A percentile compares a stretch with the other conserved stretches of the same genome.
These are phyloP conservation scores for Leccinum subgranulosum DNA, from an alignment of 768 basidiomycete species.

Conservation along the genomic window DNA sequence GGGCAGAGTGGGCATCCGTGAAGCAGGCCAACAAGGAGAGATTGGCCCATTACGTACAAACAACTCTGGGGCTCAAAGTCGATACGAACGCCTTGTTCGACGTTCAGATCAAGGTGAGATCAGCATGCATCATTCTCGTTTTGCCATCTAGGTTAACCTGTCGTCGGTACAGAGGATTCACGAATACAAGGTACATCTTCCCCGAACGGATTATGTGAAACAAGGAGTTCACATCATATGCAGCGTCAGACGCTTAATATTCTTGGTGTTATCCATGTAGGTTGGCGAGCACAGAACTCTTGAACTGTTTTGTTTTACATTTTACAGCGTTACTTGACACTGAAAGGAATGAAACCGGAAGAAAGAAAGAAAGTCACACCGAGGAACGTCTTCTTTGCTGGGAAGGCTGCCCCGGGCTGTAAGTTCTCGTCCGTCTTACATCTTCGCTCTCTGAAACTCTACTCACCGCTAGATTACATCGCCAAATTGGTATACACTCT, in stretches of 20 bases:
- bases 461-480: slow-evolving; percentile 61
- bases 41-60: slow-evolving; percentile 72
- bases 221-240: background rate
- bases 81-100: slow-evolving; percentile 83
- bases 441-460: slow-evolving; percentile 3
- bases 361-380: slow-evolving; percentile 81
- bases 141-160: background rate
- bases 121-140: background rate
- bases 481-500: slow-evolving; percentile 69
- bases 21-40: slow-evolving; percentile 91
- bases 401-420: slow-evolving; percentile 95
- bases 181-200: slow-evolving; percentile 72
- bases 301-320: background rate
- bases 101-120: slow-evolving; percentile 77
- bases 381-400: slow-evolving; percentile 95
- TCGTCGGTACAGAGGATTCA: slow-evolving; percentile 64
- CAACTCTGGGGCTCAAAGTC: slow-evolving; percentile 64
- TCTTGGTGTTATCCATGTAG: slow-evolving; percentile 80
- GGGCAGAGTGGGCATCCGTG: slow-evolving; percentile 75
- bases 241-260: slow-evolving; percentile 95
- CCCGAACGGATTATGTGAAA: background rate
- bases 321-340: slow-evolving; percentile 66
- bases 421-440: slow-evolving; percentile 26
- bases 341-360: slow-evolving; percentile 76
- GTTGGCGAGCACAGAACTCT: slow-evolving; percentile 19